Base-by-base conservation (phyloP, 2,329 filamentous ascomycete genomes). In the Raffaelea albimanens region DNA sequence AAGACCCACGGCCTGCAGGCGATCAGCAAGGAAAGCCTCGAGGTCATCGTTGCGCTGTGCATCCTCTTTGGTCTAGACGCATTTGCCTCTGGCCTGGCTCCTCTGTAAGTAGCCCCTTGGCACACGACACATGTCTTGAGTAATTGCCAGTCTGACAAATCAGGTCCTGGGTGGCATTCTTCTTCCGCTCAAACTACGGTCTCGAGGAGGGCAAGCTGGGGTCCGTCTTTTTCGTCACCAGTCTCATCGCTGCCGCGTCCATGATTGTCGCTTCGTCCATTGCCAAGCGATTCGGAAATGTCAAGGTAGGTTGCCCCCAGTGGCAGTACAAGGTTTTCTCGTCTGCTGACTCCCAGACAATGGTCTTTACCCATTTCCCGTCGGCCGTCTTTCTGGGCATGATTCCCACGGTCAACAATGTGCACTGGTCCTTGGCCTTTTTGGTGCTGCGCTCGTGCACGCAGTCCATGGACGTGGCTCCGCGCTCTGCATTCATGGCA, bases 311-410 rank as follows among this genome's bases (percentile, higher is more conserved):
- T 29, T 29, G 25, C 47, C 18, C 39, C 46, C 3, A 39, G 25
- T 10, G 18, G 36, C 29, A 62, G 42, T 42, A 57, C 55, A 4
- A 55, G 54, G 56, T 54, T 29, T 29, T 29, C 25, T 29, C n/a
- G n/a, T n/a, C n/a, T n/a, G n/a, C n/a, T n/a, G n/a, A 29, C 25
- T 7, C 25, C 7, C 57, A 80, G 69, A 86, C 83, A 1, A 87
- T 87, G 83, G 82, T 85, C 9, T 84, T 85, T 57, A 86, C 83
- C 0, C 83, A 87, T 55, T 67, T 87, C 0, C 84, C 84, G 0
- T 85, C 82, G 0, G 70, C 83, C 8, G 63, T 87, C 22, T 82
- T 80, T 53, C 71, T 87, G 2, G 67, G 76, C 14, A 62, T 87
- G 19, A 77, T 87, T 20, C 56, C 57, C 2, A 19, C 57, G 31